A percentile compares a stretch with the other conserved stretches of the same genome.
phyloP scores from a whole-genome alignment of 2,329 filamentous ascomycete genomes.

The Trichoderma asperellum region DNA sequence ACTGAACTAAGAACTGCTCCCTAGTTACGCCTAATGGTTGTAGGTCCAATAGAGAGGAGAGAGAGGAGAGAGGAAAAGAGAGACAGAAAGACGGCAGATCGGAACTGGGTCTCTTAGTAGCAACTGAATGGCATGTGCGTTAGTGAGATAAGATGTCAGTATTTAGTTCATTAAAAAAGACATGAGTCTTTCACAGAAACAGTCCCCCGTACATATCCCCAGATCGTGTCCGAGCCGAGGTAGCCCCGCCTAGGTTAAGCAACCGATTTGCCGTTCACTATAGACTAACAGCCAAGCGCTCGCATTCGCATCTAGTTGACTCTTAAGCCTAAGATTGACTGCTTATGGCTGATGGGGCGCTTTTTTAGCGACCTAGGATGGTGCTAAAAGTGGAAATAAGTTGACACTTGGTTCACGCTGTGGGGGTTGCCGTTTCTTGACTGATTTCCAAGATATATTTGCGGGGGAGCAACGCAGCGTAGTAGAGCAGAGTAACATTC shows the following conservation, averaged over 20 bases:
- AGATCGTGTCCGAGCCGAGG: slow-evolving; percentile 10
- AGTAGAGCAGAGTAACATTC: background rate
- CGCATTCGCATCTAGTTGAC: background rate
- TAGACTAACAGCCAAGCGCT: background rate
- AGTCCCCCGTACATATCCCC: background rate
- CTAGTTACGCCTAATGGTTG: background rate
- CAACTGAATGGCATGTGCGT: background rate
- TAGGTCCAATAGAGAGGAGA: background rate
- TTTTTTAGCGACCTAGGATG: background rate
- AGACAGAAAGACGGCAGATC: background rate
- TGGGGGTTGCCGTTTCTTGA: background rate
- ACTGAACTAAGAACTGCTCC: background rate
- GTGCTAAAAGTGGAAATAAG: background rate
- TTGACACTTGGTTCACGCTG: background rate
- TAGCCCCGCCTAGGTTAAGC: slow-evolving; percentile 1
- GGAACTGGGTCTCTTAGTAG: background rate
- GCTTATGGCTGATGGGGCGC: background rate
- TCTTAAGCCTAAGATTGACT: background rate
- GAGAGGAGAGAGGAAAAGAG: background rate
- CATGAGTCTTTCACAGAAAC: background rate
- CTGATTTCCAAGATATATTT: background rate
- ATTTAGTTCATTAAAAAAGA: background rate
- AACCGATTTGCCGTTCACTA: background rate
- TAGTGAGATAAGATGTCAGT: background rate
- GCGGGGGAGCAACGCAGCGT: background rate